A percentile compares a stretch with the other conserved stretches of the same genome.
Conservation (phyloP, 2,329 filamentous ascomycete genomes). For the Tricladium varicosporioides region DNA sequence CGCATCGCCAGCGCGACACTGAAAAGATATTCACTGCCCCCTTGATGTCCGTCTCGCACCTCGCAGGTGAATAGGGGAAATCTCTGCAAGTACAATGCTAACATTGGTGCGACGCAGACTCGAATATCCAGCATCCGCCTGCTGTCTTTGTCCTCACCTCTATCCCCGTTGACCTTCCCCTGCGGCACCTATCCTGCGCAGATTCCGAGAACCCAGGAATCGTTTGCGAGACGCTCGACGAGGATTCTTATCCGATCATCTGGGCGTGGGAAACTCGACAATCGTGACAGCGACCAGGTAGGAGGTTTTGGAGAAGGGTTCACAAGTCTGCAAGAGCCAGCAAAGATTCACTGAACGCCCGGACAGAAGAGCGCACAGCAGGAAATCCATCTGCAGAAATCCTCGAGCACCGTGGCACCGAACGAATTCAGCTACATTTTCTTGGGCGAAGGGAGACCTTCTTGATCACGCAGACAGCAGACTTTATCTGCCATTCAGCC, state of each 20-base stretch:
- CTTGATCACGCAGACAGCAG: constrained; percentile 1
- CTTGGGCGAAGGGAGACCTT: constrained; percentile 2
- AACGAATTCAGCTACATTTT: constrained; percentile 8
- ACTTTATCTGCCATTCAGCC: background rate
- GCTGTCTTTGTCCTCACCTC: constrained; percentile 24
- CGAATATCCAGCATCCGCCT: constrained; percentile 21
- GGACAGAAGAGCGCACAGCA: constrained; percentile 7
- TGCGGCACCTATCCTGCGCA: constrained; percentile 21
- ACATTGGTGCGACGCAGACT: constrained; percentile 26
- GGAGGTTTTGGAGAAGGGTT: constrained; percentile 14
- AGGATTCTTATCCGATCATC: constrained; percentile 12
- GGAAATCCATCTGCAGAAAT: constrained; percentile 12
- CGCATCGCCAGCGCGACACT: constrained; percentile 7
- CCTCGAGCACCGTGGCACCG: constrained; percentile 7
- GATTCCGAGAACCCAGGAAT: constrained; percentile 14
- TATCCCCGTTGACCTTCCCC: constrained; percentile 26
- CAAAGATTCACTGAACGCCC: constrained; percentile 4
- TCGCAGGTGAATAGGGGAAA: background rate
- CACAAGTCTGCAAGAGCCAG: constrained; percentile 9
- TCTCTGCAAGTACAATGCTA: constrained; percentile 18
- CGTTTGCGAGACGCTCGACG: constrained; percentile 4
- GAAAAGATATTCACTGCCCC: background rate
- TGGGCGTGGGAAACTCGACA: constrained; percentile 18
- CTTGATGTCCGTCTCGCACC: constrained; percentile 1
- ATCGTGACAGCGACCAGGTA: constrained; percentile 10